These are phyloP conservation scores for Blepharisma japonicum DNA, from an alignment of 73 alveolate genomes.

Conservation along the genomic window DNA sequence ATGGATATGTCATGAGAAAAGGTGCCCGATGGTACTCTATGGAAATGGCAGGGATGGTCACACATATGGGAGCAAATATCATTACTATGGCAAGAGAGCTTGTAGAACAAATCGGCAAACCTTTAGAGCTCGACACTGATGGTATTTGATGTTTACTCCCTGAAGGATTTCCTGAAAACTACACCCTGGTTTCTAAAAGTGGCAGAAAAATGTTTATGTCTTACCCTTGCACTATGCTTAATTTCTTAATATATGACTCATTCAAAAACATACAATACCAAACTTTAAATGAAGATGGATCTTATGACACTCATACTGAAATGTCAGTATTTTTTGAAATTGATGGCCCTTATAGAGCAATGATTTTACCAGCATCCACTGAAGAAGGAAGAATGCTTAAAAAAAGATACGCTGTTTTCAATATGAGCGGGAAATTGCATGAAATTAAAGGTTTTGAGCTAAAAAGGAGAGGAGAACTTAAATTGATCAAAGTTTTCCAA, in stretches of 20 bases:
- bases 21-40: conserved; percentile 99
- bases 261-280: conserved; percentile 95
- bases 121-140: conserved; percentile 99
- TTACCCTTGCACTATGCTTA: conserved; percentile 96
- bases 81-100: conserved; percentile 95
- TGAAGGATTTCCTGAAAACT: conserved; percentile 98
- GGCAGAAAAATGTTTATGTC: conserved; percentile 88
- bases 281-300: conserved; percentile 47
- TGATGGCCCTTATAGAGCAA: conserved; percentile 99
- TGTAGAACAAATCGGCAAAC: conserved; percentile 96
- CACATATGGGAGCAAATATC: conserved; percentile 98
- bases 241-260: conserved; percentile 91
- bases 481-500: conserved; percentile 95
- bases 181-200: conserved; percentile 63
- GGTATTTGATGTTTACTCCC: conserved; percentile 99
- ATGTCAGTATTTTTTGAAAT: conserved; percentile 99
- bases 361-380: conserved; percentile 97
- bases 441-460: conserved; percentile 89
- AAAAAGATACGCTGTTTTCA: conserved; percentile 97
- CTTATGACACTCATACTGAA: conserved; percentile 80
- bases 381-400: conserved; percentile 98
- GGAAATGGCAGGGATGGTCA: conserved; percentile 99
- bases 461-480: conserved; percentile 99
- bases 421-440: conserved; percentile 84
- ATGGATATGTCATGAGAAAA: conserved; percentile 99